Evolutionary conservation across 1,139 yeast genomes (phyloP), one percentile per base, ranked within the genome.

Genomic region (Taphrina confusa): DNA sequence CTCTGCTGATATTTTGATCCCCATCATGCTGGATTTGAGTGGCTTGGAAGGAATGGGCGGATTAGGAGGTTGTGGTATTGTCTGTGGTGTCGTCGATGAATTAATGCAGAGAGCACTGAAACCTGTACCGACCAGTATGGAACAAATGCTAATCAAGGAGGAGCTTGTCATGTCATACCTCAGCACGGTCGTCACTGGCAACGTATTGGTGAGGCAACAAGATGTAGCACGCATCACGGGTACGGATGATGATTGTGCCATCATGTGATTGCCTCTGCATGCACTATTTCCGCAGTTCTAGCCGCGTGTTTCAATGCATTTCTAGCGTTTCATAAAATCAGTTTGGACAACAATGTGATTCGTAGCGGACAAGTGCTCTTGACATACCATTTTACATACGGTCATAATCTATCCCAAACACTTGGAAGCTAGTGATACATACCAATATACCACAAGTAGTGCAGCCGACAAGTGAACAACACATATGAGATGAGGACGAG

Each of bases 51-150:
- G 36, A 1, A 31, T 42, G 2, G 56, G 46, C 20, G 51, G 58
- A 8, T 36, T 54, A n/a, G 58, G 58, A 12, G 58, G 58, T 11
- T 54, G 51, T 18, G 58, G 58, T 25, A 54, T 54, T 22, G 44
- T 54, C 20, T 54, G 58, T 25, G 58, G 58, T 36, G 58, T 54
- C 23, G 58, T 54, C 9, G 58, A 54, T 16, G 58, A 54, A 28
- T 28, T 54, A 8, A 34, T 54, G 40, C 31, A 18, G 20, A 31
- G 58, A 33, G 58, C 49, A n/a, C 11, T 20, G 20, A 23, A 18
- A 18, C 46, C 57, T 12, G 25, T 34, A 4, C 31, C 44, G n/a
- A 23, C 49, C 16, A 54, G 40, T 18, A 16, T 23, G 30, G 51
- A 42, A 12, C 36, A 50, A 18, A 50, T 25, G 44, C 34, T 34